A percentile compares a stretch with the other conserved stretches of the same genome.
Conservation (phyloP, 805 yeast species). For the Saccharomycopsis amapae region DNA sequence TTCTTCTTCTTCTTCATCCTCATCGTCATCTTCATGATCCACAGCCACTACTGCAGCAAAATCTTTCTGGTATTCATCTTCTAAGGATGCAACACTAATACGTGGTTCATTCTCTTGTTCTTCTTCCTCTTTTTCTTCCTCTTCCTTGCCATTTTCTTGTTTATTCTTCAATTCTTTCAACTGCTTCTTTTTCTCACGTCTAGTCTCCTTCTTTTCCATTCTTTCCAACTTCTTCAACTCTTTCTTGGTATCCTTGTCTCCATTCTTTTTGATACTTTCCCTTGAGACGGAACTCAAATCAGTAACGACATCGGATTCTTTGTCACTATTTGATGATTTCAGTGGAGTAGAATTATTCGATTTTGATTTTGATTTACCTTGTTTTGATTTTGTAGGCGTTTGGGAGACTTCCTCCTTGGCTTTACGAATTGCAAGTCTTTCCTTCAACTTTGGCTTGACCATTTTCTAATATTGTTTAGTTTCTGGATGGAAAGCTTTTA, state of each 20-base stretch:
- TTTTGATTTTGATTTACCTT: neutral
- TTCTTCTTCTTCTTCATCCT: conserved; percentile 39
- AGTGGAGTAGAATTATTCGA: neutral
- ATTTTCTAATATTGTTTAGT: conserved; percentile 4
- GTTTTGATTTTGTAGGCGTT: neutral
- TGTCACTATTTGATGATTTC: neutral
- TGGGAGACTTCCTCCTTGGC: conserved; percentile 10
- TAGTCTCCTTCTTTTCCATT: conserved; percentile 24
- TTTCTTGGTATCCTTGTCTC: conserved; percentile 10
- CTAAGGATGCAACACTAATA: conserved; percentile 23
- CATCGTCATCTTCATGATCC: conserved; percentile 27
- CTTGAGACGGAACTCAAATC: neutral
- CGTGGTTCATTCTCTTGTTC: conserved; percentile 23
- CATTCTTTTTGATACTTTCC: neutral
- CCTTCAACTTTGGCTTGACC: conserved; percentile 21
- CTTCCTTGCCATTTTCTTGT: conserved; percentile 22
- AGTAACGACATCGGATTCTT: no score
- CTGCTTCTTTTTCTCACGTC: conserved; percentile 22
- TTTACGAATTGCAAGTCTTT: conserved; percentile 19
- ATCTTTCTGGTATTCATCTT: conserved; percentile 29
- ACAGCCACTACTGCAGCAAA: conserved; percentile 24
- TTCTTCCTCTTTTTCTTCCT: conserved; percentile 21
- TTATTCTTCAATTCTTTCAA: conserved; percentile 19
- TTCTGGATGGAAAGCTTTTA: neutral
- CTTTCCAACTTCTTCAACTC: conserved; percentile 16